Base-by-base conservation (phyloP, 768 basidiomycete species). In the Multifurca ochricompacta region DNA sequence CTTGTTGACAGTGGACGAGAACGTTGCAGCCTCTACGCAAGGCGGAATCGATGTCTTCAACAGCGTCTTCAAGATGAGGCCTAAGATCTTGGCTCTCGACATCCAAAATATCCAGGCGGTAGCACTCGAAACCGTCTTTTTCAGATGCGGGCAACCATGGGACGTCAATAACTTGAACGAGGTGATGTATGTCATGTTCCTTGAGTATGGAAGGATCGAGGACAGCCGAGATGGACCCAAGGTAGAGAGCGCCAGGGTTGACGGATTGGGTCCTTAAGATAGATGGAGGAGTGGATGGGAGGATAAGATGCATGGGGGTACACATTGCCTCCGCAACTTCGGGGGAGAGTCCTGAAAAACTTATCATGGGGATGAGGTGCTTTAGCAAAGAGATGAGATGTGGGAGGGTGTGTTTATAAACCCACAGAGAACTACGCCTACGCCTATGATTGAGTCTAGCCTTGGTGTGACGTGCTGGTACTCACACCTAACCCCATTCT, bases 251-350 rank as follows among this genome's bases (percentile, higher is more conserved):
- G 42, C 87, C 86, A 25, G 67, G 62, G 53, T 56, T 58, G 23
- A 47, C 6, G 23, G 35, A 30, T 23, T 59, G 59, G 60, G 63
- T 25, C 45, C 49, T 67, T 51, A 31, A 63, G 51, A 44, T 67
- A 41, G 49, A 65, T 43, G 37, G 64, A 54, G 39, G 70, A 36
- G 13, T 9, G 1, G 54, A 44, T 4, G 68, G 30, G 77, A 87
- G 72, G 63, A 89, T 79, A 59, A 77, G 76, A 69, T 89, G 86
- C 87, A 89, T 87, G 0, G 87, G 87, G 0, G 86, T 89, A 71
- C 85, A 87, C 81, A 89, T 86, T 6, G 87, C 82, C 66, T 87
- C 83, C 76, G 85, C 80, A 45, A 88, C 83, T 62, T 87, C 86
- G 27, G 81, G 78, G 11, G 85, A 75, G 57, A 88, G 71, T 51